Percentiles rank a stretch among this genome's conserved stretches.
Conservation (phyloP, 2,329 filamentous ascomycete species). For the Aulographum hederae region DNA sequence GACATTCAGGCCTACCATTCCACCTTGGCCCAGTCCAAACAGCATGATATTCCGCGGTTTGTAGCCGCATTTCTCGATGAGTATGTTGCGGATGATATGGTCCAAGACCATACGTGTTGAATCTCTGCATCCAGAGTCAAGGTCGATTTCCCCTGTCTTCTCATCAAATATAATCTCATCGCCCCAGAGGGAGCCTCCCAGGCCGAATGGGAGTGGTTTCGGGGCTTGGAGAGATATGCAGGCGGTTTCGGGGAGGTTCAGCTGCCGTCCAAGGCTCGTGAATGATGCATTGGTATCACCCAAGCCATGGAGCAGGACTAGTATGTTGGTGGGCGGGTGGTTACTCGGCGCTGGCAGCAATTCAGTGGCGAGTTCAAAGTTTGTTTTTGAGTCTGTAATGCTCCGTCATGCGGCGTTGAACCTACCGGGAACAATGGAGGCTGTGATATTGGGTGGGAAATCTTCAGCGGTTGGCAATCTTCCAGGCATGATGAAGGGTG, state of each 20-base stretch:
- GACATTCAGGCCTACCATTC: constrained; percentile 31
- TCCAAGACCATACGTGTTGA: constrained; percentile 23
- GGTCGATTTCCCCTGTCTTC: constrained; percentile 30
- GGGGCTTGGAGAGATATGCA: constrained; percentile 59
- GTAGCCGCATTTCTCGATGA: constrained; percentile 32
- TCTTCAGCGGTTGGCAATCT: constrained; percentile 23
- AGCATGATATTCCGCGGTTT: constrained; percentile 30
- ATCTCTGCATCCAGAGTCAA: constrained; percentile 32
- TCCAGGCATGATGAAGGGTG: constrained; percentile 19
- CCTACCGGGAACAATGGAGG: constrained; percentile 28
- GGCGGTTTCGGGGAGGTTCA: constrained; percentile 60
- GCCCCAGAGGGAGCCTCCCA: constrained; percentile 47
- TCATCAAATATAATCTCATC: constrained; percentile 40
- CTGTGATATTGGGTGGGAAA: constrained; percentile 20
- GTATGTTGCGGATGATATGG: constrained; percentile 22
- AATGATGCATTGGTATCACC: constrained; percentile 60
- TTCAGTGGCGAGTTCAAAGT: not conserved
- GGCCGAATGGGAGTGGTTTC: constrained; percentile 45
- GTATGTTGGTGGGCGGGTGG: constrained; percentile 51
- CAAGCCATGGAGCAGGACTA: constrained; percentile 70
- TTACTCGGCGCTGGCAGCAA: constrained; percentile 19
- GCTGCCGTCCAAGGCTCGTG: constrained; percentile 44
- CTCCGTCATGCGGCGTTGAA: constrained; percentile 3
- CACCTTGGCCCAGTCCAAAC: constrained; percentile 39
- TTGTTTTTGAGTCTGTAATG: not conserved